phyloP scores from a whole-genome alignment of 176 grass and related monocot genomes.

The Carex pumila region DNA sequence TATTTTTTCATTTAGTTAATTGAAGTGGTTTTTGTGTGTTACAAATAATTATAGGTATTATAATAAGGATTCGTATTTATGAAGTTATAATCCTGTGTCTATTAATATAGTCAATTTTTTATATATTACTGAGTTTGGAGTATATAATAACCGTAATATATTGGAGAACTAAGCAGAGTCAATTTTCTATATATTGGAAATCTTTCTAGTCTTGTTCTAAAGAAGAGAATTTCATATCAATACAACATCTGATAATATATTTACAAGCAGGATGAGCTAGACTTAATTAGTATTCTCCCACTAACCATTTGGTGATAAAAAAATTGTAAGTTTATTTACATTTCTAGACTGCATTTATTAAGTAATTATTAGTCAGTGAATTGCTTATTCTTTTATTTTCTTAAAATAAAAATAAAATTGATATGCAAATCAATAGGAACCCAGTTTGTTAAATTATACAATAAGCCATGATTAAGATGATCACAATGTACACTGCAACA shows the following conservation, averaged over 20 bases:
- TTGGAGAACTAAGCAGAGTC: background rate
- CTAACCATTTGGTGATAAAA: background rate
- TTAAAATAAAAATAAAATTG: background rate
- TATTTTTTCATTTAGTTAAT: background rate
- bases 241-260: background rate
- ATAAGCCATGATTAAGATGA: background rate
- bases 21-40: background rate
- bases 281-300: background rate
- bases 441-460: background rate
- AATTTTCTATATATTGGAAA: background rate
- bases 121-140: background rate
- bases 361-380: background rate
- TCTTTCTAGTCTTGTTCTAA: background rate
- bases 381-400: slow-evolving; percentile 30
- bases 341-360: background rate
- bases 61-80: background rate
- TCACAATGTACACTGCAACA: background rate
- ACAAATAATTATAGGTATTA: background rate
- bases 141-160: background rate
- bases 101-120: background rate
- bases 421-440: background rate
- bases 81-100: background rate
- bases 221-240: background rate
- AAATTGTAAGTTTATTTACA: background rate
- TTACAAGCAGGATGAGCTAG: background rate